These are phyloP conservation scores for Agrocybe pediades DNA, from an alignment of 768 basidiomycete genomes.

Conservation along the genomic window DNA sequence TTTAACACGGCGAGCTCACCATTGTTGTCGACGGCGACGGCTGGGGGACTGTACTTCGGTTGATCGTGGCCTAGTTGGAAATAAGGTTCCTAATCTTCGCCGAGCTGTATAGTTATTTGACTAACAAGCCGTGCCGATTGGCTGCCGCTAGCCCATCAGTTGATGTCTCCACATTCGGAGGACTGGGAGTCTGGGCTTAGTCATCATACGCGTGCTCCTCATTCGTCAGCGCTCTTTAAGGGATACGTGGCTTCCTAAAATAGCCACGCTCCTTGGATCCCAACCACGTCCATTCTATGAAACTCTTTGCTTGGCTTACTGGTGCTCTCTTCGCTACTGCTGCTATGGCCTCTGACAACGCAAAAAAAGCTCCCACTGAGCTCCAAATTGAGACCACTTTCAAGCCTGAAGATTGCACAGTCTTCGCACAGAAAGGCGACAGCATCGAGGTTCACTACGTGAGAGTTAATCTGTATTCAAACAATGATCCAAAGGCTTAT, in stretches of 20 bases:
- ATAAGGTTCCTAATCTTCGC: slow-evolving; percentile 32
- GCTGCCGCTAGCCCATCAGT: background rate
- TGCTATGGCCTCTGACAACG: slow-evolving; percentile 33
- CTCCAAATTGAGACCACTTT: slow-evolving; percentile 65
- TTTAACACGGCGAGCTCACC: slow-evolving; percentile 35
- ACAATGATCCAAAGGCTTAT: background rate
- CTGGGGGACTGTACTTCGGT: slow-evolving; percentile 26
- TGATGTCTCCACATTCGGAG: background rate
- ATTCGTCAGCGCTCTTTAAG: background rate
- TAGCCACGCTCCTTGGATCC: background rate
- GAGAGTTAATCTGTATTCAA: background rate
- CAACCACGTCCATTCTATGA: slow-evolving; percentile 40
- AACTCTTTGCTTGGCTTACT: slow-evolving; percentile 49
- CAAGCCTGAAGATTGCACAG: slow-evolving; percentile 56
- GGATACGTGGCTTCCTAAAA: background rate
- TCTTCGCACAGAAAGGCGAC: slow-evolving; percentile 63
- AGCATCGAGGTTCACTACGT: slow-evolving; percentile 79
- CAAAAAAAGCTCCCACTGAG: slow-evolving; percentile 43
- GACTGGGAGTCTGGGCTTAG: background rate
- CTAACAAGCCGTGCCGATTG: background rate
- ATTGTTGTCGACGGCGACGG: slow-evolving; percentile 46
- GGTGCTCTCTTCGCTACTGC: slow-evolving; percentile 47
- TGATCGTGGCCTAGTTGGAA: slow-evolving; percentile 27
- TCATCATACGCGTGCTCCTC: slow-evolving; percentile 1
- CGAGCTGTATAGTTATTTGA: slow-evolving; percentile 35